Evolutionary conservation across 2,329 filamentous ascomycete genomes (phyloP).

Genomic region (Pseudocercospora cruenta): DNA sequence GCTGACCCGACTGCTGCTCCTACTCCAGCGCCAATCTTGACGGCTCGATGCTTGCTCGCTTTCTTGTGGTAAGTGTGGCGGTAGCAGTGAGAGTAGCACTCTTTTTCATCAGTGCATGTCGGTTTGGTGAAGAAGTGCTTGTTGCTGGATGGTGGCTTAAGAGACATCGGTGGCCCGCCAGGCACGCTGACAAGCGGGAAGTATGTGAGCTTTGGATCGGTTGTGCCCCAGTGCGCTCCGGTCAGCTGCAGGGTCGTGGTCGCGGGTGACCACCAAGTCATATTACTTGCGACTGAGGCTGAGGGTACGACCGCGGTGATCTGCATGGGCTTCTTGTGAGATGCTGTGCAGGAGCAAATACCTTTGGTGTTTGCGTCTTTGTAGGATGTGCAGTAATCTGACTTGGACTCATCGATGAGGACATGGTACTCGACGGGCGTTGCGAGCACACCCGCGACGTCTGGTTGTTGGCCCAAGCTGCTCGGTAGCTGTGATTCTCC

Average conservation of each 20-base stretch:
- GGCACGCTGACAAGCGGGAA: background rate
- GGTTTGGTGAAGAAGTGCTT: background rate
- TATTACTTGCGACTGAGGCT: background rate
- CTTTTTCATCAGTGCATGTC: background rate
- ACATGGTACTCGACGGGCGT: background rate
- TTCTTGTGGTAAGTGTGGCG: background rate
- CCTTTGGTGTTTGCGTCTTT: background rate
- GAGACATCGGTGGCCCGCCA: background rate
- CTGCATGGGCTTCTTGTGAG: background rate
- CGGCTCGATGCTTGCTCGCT: background rate
- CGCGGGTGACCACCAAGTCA: background rate
- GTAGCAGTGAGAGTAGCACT: background rate
- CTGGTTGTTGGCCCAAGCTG: background rate
- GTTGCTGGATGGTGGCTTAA: background rate
- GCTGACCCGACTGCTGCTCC: background rate
- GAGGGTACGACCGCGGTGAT: background rate
- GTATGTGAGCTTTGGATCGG: background rate
- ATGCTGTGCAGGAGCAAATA: background rate
- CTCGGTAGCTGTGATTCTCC: background rate
- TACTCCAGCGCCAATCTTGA: background rate
- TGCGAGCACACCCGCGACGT: background rate
- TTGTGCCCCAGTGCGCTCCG: background rate
- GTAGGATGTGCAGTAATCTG: background rate
- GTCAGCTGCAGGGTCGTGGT: background rate
- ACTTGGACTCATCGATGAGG: background rate